Evolutionary conservation across 257 asterid genomes (phyloP), one percentile per base, ranked within the genome.

Genomic region (Przewalskia tangutica): DNA sequence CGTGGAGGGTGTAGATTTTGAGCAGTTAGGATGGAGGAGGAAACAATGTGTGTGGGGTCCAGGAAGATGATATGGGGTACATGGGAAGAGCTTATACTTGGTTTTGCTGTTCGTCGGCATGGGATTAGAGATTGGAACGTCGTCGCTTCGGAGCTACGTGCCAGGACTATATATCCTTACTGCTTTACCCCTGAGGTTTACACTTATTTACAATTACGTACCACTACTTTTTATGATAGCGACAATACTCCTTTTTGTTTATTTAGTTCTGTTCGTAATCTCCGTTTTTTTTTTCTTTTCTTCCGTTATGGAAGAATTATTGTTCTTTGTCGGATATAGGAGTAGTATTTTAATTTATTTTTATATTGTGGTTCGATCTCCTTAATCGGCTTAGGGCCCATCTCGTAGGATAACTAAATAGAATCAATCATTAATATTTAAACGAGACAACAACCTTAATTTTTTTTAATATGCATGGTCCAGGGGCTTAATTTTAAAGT

Each of bases 31-130:
- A 65, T 88, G 94, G 90, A 84, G 53, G 87, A 77, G 11, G 91
- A 85, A 67, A 76, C 11, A 11, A 78, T 12, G 86, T 86, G 60
- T 81, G 91, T 84, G 89, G 90, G 86, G 27, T 83, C 88, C 83
- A 55, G 18, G 50, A 27, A 27, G 32, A 27, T 27, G 32, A 27
- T 27, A 27, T 75, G 98, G 98, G 97, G 95, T 81, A 91, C 98
- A 51, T 91, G 97, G 97, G 98, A 94, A 85, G 98, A 94, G 87
- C 92, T 94, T 14, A 80, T 94, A 79, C 84, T 93, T 5, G 97
- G 95, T 10, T 92, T 95, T 56, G 98, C 98, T 4, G 97, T 94
- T 6, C 81, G 86, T 40, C 70, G 92, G 82, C 88, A 89, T 89
- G 97, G 97, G 65, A 83, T 88, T 2, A 59, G 51, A 42, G 91